Conservation (phyloP, 208 protist species). For the Zelonia costaricensis region DNA sequence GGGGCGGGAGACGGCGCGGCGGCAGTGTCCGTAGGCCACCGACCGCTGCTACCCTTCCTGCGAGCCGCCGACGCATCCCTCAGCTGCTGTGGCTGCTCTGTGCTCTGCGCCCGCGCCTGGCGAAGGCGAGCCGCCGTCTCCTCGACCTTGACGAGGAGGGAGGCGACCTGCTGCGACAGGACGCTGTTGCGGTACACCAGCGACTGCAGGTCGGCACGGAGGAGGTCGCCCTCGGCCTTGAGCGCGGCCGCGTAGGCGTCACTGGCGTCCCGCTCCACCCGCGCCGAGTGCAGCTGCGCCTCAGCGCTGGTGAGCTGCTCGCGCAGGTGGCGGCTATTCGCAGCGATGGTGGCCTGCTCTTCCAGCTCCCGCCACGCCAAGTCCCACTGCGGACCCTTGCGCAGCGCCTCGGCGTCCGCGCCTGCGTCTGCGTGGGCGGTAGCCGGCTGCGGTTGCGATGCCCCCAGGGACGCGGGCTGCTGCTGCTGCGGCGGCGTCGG, state of each 20-base stretch:
- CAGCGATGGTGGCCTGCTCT: conserved; percentile 23
- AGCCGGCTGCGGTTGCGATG: not conserved
- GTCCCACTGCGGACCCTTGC: conserved; percentile 25
- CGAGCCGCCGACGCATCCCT: too few relatives aligned
- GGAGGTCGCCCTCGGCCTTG: conserved; percentile 39
- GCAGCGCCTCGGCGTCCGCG: conserved; percentile 7
- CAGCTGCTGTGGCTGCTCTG: not conserved
- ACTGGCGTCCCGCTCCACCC: conserved; percentile 14
- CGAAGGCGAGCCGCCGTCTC: conserved; percentile 3
- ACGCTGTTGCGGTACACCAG: conserved; percentile 72
- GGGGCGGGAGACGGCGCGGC: too few relatives aligned
- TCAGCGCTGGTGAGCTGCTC: conserved; percentile 27
- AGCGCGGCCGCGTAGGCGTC: conserved; percentile 31
- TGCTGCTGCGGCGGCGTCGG: not conserved
- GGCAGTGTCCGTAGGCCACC: too few relatives aligned
- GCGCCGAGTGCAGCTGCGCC: conserved; percentile 7
- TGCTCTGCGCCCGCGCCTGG: conserved; percentile 8
- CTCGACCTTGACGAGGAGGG: conserved; percentile 62
- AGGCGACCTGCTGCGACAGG: conserved; percentile 73
- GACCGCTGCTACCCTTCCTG: too few relatives aligned
- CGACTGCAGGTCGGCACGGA: conserved; percentile 57
- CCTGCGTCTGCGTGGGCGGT: not conserved
- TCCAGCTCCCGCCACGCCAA: conserved; percentile 28
- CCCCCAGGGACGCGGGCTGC: too few relatives aligned
- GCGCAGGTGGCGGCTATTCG: conserved; percentile 17